These are phyloP conservation scores for Lepraria neglecta DNA, from an alignment of 495 filamentous ascomycete species.

Conservation along the genomic window DNA sequence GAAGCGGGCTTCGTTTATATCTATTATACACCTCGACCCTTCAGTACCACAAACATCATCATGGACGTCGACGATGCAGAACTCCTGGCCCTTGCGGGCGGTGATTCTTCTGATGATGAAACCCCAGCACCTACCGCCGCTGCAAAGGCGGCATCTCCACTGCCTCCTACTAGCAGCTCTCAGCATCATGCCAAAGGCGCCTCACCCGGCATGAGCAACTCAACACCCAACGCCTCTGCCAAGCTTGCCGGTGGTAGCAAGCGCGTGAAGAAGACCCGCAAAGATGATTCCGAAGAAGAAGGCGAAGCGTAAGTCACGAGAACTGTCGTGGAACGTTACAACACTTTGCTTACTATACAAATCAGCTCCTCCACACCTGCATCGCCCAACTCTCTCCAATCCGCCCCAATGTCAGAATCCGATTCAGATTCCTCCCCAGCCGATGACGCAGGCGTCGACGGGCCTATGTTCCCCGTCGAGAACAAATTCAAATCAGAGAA, in stretches of 20 bases:
- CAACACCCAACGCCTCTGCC: conserved; percentile 35
- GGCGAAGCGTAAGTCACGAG: conserved; percentile 70
- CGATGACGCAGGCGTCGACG: conserved; percentile 49
- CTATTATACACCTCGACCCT: background rate
- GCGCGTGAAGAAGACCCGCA: conserved; percentile 35
- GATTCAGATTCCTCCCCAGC: conserved; percentile 56
- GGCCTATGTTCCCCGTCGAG: conserved; percentile 76
- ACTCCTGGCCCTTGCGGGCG: conserved; percentile 77
- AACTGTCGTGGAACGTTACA: background rate
- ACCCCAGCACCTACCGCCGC: conserved; percentile 25
- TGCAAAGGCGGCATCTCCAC: conserved; percentile 31
- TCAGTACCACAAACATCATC: conserved; percentile 11
- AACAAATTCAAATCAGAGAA: conserved; percentile 72
- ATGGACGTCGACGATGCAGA: conserved; percentile 82
- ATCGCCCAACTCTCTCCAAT: conserved; percentile 71
- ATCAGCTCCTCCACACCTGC: conserved; percentile 53
- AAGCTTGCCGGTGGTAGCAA: conserved; percentile 41
- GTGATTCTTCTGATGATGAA: conserved; percentile 49
- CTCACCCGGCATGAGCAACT: conserved; percentile 44
- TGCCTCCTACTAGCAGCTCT: conserved; percentile 31
- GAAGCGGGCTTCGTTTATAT: conserved; percentile 14
- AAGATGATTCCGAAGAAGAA: conserved; percentile 65
- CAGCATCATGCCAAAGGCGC: conserved; percentile 36
- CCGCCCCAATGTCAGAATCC: conserved; percentile 85
- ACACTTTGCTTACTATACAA: conserved; percentile 22